These are phyloP conservation scores for Lachancea lanzarotensis DNA, from an alignment of 805 yeast genomes.

Conservation along the genomic window DNA sequence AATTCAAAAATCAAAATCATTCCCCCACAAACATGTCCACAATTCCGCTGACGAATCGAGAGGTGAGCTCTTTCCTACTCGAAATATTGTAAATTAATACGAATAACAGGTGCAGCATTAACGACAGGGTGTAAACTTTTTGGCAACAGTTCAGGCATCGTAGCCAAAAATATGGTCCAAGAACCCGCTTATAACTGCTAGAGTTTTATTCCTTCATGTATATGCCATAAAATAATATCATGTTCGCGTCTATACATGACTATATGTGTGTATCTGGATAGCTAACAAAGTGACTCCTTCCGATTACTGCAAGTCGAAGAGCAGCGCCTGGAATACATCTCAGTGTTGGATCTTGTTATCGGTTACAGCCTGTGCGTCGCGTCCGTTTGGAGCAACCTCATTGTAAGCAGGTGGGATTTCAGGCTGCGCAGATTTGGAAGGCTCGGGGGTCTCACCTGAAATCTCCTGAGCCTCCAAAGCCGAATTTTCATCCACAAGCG, in stretches of 20 bases:
- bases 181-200: too few relatives aligned
- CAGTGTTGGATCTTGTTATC: conserved; percentile 22
- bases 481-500: background rate
- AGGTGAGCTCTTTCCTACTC: too few relatives aligned
- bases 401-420: conserved; percentile 16
- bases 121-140: too few relatives aligned
- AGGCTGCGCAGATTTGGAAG: background rate
- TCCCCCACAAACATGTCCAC: too few relatives aligned
- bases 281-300: too few relatives aligned
- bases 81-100: too few relatives aligned
- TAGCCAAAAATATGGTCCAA: too few relatives aligned
- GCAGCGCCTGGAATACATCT: background rate
- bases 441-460: background rate
- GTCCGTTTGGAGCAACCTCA: conserved; percentile 11
- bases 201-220: too few relatives aligned
- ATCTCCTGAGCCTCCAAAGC: conserved; percentile 5
- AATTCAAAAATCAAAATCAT: too few relatives aligned
- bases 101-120: too few relatives aligned
- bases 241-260: background rate
- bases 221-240: background rate
- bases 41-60: too few relatives aligned
- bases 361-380: conserved; percentile 10
- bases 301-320: background rate
- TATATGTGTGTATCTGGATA: background rate
- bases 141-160: too few relatives aligned